A percentile compares a stretch with the other conserved stretches of the same genome.
phyloP scores from a whole-genome alignment of 2,329 filamentous ascomycete genomes.

The Chrysoporthe austroafricana region DNA sequence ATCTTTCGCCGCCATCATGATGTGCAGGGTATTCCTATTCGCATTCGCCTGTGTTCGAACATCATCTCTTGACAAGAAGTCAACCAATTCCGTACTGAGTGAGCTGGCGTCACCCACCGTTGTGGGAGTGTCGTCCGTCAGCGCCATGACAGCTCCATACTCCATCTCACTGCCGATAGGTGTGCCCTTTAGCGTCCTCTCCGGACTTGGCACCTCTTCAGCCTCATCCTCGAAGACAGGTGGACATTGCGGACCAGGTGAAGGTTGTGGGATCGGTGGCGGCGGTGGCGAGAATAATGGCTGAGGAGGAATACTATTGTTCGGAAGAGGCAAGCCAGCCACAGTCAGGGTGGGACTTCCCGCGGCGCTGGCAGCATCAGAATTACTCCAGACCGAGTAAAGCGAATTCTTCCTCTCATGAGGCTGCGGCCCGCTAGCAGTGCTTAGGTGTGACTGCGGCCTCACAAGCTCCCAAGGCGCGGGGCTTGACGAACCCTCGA shows the following conservation, averaged over 20 bases:
- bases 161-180: not conserved
- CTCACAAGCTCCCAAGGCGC: slow-evolving; percentile 40
- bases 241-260: slow-evolving; percentile 39
- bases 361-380: slow-evolving; percentile 49
- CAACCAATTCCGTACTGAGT: not conserved
- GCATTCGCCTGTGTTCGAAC: not conserved
- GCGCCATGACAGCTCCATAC: not conserved
- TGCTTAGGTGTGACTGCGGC: slow-evolving; percentile 31
- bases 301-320: slow-evolving; percentile 28
- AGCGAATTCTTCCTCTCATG: slow-evolving; percentile 55
- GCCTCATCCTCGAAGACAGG: slow-evolving; percentile 46
- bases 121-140: not conserved
- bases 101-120: not conserved
- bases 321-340: slow-evolving; percentile 32
- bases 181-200: slow-evolving; percentile 34
- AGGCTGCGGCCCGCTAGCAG: slow-evolving; percentile 11
- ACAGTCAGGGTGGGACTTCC: slow-evolving; percentile 57
- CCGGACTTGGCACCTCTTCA: slow-evolving; percentile 36
- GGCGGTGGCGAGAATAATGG: slow-evolving; percentile 34
- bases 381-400: slow-evolving; percentile 53
- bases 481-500: slow-evolving; percentile 48
- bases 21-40: not conserved
- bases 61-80: not conserved
- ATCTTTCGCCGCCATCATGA: not conserved
- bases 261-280: slow-evolving; percentile 31